Evolutionary conservation across 768 basidiomycete genomes (phyloP).

Genomic region (Tremella fuciformis): DNA sequence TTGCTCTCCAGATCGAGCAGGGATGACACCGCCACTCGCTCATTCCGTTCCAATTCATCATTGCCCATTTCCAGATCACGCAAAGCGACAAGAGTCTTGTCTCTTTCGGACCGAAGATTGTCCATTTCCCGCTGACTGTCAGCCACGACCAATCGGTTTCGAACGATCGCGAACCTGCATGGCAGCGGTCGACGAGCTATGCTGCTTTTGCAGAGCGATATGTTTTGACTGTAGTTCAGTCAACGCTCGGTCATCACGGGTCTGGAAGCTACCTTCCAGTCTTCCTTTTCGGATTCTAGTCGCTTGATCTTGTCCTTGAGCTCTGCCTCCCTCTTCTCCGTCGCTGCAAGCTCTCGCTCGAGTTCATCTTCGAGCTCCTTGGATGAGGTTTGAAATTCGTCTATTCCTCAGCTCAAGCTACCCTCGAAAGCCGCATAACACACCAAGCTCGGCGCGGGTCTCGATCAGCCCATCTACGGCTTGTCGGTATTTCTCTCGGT

Average conservation of each 20-base stretch:
- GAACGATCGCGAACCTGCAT: constrained; percentile 80
- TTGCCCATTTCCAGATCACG: constrained; percentile 52
- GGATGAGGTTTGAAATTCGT: constrained; percentile 50
- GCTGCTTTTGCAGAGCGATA: constrained; percentile 53
- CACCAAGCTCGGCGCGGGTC: constrained; percentile 46
- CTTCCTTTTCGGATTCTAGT: constrained; percentile 45
- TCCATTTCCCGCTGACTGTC: constrained; percentile 77
- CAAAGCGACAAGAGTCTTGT: constrained; percentile 47
- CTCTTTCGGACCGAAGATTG: constrained; percentile 57
- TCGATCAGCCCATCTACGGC: constrained; percentile 42
- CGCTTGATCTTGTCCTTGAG: constrained; percentile 37
- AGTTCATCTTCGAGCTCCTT: constrained; percentile 52
- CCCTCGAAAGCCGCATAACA: constrained; percentile 3
- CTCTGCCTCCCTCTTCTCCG: constrained; percentile 43
- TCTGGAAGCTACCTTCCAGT: constrained; percentile 35
- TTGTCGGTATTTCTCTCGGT: constrained; percentile 38
- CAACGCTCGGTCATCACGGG: constrained; percentile 4
- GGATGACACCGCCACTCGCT: constrained; percentile 59
- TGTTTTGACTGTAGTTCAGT: constrained; percentile 46
- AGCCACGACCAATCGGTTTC: constrained; percentile 58
- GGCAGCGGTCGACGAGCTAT: constrained; percentile 84
- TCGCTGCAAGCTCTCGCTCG: constrained; percentile 45
- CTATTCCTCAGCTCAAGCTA: constrained; percentile 21
- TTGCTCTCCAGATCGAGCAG: constrained; percentile 66
- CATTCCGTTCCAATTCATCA: constrained; percentile 92